phyloP scores from a whole-genome alignment of 2,329 filamentous ascomycete species.

The Curvularia eragrostidis region DNA sequence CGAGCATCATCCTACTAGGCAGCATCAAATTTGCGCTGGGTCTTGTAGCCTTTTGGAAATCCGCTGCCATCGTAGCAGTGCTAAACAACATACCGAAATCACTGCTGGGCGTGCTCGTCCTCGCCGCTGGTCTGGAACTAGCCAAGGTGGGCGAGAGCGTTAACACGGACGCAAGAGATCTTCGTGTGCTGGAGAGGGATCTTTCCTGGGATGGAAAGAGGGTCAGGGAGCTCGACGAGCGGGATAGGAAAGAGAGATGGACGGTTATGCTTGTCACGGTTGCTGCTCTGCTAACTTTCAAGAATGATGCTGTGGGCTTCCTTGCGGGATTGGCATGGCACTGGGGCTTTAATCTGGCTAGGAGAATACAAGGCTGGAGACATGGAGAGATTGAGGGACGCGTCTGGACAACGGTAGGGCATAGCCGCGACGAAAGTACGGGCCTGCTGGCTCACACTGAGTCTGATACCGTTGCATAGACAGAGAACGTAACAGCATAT shows the following conservation, averaged over 20 bases:
- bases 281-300: conserved; percentile 81
- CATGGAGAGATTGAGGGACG: conserved; percentile 23
- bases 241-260: conserved; percentile 78
- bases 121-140: conserved; percentile 87
- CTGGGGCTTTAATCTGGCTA: conserved; percentile 62
- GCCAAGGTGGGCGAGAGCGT: conserved; percentile 84
- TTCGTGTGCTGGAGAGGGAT: conserved; percentile 52
- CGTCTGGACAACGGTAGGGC: conserved; percentile 35
- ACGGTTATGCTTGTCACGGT: conserved; percentile 90
- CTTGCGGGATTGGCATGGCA: conserved; percentile 81
- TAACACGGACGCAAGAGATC: conserved; percentile 73
- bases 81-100: conserved; percentile 76
- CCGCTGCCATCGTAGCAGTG: conserved; percentile 73
- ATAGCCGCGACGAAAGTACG: conserved; percentile 30
- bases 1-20: conserved; percentile 81
- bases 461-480: conserved; percentile 27
- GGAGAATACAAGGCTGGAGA: conserved; percentile 34
- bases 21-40: conserved; percentile 77
- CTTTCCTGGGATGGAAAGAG: conserved; percentile 49
- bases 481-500: not conserved
- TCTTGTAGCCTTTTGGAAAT: conserved; percentile 65
- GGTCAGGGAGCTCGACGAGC: conserved; percentile 65
- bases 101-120: conserved; percentile 84
- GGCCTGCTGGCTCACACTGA: conserved; percentile 38
- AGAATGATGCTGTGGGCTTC: conserved; percentile 90